A percentile compares a stretch with the other conserved stretches of the same genome.
Conservation (phyloP, 2,329 filamentous ascomycete genomes). For the Penicillium sp. region DNA sequence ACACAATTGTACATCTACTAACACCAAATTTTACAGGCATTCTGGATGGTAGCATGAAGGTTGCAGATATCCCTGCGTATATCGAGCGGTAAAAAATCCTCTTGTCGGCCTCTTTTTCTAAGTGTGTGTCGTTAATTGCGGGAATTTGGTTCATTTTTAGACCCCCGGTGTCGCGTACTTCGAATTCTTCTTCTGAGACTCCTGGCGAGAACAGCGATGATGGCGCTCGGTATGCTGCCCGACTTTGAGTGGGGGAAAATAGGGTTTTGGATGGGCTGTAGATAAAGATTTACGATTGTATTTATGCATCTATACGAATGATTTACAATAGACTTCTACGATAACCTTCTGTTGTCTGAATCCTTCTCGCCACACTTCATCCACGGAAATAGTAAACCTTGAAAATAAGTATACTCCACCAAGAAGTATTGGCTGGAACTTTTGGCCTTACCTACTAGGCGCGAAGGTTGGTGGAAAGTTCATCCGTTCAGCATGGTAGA, state of each 20-base stretch:
- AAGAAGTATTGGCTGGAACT: too few species aligned
- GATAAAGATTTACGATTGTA: conserved; percentile 24
- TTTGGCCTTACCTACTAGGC: too few species aligned
- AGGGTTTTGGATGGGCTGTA: background rate
- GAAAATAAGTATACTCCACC: too few species aligned
- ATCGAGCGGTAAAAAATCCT: conserved; percentile 50
- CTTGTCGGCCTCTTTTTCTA: conserved; percentile 4
- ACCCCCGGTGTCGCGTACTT: conserved; percentile 18
- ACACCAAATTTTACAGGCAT: conserved; percentile 55
- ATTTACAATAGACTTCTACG: background rate
- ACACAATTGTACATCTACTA: conserved; percentile 16
- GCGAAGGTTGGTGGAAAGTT: background rate
- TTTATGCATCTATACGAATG: conserved; percentile 16
- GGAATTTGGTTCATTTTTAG: conserved; percentile 14
- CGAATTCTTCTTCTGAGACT: conserved; percentile 13
- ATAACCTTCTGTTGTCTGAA: background rate
- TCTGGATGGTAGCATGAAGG: conserved; percentile 71
- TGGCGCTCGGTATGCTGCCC: conserved; percentile 17
- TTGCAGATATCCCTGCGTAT: conserved; percentile 77
- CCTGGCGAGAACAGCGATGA: conserved; percentile 14
- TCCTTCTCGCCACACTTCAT: background rate
- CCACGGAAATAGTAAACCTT: background rate
- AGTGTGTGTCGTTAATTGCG: conserved; percentile 24
- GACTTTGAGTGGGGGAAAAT: conserved; percentile 14
- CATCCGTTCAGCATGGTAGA: background rate